A percentile compares a stretch with the other conserved stretches of the same genome.
These are phyloP conservation scores for Chlamydomonas sp. DNA, from an alignment of 139 green algal genomes.

Conservation along the genomic window DNA sequence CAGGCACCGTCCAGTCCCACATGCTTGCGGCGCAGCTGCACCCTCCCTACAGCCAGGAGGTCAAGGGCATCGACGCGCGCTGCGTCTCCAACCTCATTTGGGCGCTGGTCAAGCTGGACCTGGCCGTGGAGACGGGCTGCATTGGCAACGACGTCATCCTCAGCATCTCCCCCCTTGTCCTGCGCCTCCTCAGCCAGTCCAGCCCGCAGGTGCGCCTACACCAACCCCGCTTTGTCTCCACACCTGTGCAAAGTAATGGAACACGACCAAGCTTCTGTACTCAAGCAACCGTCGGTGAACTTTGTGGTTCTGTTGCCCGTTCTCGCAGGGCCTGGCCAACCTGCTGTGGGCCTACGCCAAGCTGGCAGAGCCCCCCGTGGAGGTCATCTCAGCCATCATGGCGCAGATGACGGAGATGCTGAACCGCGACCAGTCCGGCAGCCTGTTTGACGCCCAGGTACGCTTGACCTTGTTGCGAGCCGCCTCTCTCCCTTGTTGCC, in stretches of 20 bases:
- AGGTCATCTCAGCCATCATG: conserved; percentile 54
- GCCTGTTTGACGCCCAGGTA: conserved; percentile 60
- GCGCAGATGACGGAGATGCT: conserved; percentile 62
- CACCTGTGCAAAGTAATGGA: no score
- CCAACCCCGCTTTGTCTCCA: no score
- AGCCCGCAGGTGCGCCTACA: conserved; percentile 45
- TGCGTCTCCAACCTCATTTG: conserved; percentile 66
- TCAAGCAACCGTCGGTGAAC: no score
- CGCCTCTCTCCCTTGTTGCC: not conserved
- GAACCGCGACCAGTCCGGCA: conserved; percentile 18
- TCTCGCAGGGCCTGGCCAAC: conserved; percentile 63
- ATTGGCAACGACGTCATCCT: conserved; percentile 57
- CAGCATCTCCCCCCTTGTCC: conserved; percentile 50
- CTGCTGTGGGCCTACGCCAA: conserved; percentile 69
- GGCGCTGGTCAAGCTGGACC: conserved; percentile 65
- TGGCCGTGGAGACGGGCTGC: conserved; percentile 38
- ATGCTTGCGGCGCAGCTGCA: conserved; percentile 58
- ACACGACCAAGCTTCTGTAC: no score
- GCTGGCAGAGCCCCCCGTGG: conserved; percentile 50
- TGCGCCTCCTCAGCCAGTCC: conserved; percentile 47
- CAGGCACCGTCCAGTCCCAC: conserved; percentile 59
- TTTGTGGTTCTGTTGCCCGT: not conserved
- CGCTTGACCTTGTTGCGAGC: not conserved
- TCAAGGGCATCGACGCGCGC: conserved; percentile 63
- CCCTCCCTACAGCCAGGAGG: conserved; percentile 45